phyloP scores from a whole-genome alignment of 176 grass and related monocot species.

The Eragrostis curvula region DNA sequence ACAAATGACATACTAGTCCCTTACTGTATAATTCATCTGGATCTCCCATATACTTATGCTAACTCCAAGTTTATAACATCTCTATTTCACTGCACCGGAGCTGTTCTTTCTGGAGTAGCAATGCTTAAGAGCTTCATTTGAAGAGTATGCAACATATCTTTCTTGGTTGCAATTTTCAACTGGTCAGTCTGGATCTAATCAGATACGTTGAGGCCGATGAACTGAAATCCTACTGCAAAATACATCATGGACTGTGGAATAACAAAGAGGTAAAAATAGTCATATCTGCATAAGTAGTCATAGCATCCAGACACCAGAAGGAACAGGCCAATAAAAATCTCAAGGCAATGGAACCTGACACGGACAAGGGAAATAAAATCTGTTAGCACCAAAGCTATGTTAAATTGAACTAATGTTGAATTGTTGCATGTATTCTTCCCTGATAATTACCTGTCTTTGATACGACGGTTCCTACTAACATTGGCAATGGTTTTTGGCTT shows the following conservation, averaged over 20 bases:
- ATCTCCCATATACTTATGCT: not conserved
- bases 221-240: conserved; percentile 60
- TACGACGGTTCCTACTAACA: not conserved
- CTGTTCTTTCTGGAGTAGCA: not conserved
- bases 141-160: not conserved
- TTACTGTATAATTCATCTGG: not conserved
- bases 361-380: not conserved
- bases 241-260: conserved; percentile 70
- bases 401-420: not conserved
- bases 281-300: conserved; percentile 49
- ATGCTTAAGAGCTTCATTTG: not conserved
- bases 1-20: not conserved
- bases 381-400: not conserved
- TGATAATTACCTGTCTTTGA: conserved; percentile 56
- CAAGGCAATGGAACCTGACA: conserved; percentile 54
- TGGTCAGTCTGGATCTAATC: conserved; percentile 32
- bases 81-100: not conserved
- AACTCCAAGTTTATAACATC: not conserved
- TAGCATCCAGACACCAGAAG: conserved; percentile 57
- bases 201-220: conserved; percentile 46
- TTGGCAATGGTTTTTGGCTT: conserved; percentile 45
- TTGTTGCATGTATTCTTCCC: not conserved
- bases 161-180: not conserved
- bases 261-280: conserved; percentile 61
- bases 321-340: conserved; percentile 45